Conservation (phyloP, 495 filamentous ascomycete species). For the Penicillium atrosanguineum region DNA sequence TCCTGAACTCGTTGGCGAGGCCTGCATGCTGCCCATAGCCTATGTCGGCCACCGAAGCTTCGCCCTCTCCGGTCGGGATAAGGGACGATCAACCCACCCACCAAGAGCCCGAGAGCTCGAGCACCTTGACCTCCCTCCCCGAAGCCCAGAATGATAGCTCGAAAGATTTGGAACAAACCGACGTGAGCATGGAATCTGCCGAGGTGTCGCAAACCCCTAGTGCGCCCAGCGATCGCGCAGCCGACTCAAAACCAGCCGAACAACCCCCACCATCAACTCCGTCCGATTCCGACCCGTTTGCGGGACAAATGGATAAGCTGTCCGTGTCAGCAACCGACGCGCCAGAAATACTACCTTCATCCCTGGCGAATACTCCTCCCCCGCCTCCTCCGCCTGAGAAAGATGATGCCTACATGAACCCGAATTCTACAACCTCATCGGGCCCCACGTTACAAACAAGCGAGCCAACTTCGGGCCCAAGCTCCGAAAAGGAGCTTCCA, state of each 20-base stretch:
- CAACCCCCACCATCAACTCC: constrained; percentile 10
- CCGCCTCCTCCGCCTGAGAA: constrained; percentile 46
- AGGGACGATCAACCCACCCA: constrained; percentile 23
- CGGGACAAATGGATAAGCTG: constrained; percentile 34
- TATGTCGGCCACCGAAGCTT: constrained; percentile 39
- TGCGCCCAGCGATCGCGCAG: constrained; percentile 4
- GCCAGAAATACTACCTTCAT: constrained; percentile 14
- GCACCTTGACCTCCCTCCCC: constrained; percentile 13
- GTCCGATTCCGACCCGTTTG: constrained; percentile 25
- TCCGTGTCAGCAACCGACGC: constrained; percentile 29
- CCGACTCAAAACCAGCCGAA: constrained; percentile 5
- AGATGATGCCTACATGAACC: constrained; percentile 60
- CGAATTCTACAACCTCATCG: constrained; percentile 50
- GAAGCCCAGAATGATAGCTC: constrained; percentile 24
- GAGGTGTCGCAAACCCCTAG: constrained; percentile 1
- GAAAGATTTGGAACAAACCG: constrained; percentile 8
- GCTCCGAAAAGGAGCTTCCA: constrained; percentile 51
- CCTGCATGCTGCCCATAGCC: constrained; percentile 33
- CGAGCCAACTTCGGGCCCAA: constrained; percentile 39
- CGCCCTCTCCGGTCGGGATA: constrained; percentile 25
- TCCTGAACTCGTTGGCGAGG: constrained; percentile 53
- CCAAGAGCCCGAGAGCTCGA: constrained; percentile 12
- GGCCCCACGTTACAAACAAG: constrained; percentile 24
- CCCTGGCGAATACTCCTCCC: constrained; percentile 26
- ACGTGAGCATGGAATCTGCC: constrained; percentile 15